Evolutionary conservation across 495 filamentous ascomycete species (phyloP), one percentile per base, ranked within the genome.

Genomic region (Echria macrotheca): DNA sequence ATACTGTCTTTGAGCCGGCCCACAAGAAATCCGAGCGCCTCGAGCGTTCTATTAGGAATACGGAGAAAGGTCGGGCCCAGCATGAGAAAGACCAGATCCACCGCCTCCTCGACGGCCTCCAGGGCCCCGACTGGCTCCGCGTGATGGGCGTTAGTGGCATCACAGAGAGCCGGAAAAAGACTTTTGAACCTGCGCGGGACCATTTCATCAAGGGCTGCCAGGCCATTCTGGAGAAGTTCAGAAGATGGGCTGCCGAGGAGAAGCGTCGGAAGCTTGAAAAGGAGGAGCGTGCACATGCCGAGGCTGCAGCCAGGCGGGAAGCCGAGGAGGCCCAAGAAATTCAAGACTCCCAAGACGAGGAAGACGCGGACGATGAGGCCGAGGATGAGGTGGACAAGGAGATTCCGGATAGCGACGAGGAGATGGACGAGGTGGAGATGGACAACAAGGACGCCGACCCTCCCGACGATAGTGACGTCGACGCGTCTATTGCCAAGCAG

Each of bases 41-140:
- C 57, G 93, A 99, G 67, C 95, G 91, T 57, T 86, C 90, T 23
- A 82, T 95, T 15, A 85, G 93, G 25, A 97, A 97, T 60, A 85
- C 91, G 31, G 94, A 97, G 62, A 89, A 86, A 59, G 89, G 93
- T 52, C 81, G 86, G 1, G 89, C 91, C 2, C 86, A 91, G 67
- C 90, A 96, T 73, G 89, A 97, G 60, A 87, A 89, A 55, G 82
- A 89, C 44, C 85, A 91, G 56, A 78, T 96, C 29, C 86, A 93
- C 44, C 78, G 90, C 6, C 72, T 96, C 29, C 77, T 96, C 29
- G 89, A 93, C 38, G 89, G 88, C 31, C 76, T 99, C 3, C 83
- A 86, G 60, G 82, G 91, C n/a, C 84, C 81, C 29, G 93, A 96
- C 60, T 99, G 93, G 93, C 72, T 96, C 47, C 84, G 87, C 46